phyloP scores from a whole-genome alignment of 208 protist genomes.

The Leishmania martiniquensis region DNA sequence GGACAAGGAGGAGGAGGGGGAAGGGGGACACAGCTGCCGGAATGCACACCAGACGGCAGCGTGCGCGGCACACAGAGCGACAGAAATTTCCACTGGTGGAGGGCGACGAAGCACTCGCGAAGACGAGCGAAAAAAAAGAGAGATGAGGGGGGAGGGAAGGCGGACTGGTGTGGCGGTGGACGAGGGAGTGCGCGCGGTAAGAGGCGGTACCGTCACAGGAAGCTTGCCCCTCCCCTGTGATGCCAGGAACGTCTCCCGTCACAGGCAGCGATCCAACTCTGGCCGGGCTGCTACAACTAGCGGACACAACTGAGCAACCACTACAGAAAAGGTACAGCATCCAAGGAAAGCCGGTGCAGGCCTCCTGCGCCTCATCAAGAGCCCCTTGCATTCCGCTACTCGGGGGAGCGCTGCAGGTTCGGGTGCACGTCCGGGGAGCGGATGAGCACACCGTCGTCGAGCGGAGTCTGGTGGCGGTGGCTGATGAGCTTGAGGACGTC shows the following conservation, averaged over 20 bases:
- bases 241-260: too few species aligned
- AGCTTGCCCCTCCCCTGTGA: too few species aligned
- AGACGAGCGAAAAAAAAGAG: background rate
- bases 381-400: constrained; percentile 30
- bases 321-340: background rate
- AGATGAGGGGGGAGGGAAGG: background rate
- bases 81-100: background rate
- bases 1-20: background rate
- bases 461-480: constrained; percentile 82
- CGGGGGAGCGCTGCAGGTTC: constrained; percentile 82
- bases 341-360: background rate
- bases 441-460: constrained; percentile 76
- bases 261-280: too few species aligned
- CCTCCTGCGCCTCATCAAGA: background rate
- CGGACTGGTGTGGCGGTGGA: background rate
- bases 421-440: constrained; percentile 75
- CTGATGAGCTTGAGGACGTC: constrained; percentile 78
- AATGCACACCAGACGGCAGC: background rate
- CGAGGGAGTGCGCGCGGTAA: too few species aligned
- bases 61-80: background rate
- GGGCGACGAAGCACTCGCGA: background rate
- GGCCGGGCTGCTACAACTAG: background rate
- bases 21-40: background rate
- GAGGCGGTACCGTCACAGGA: too few species aligned
- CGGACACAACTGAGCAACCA: background rate